A percentile compares a stretch with the other conserved stretches of the same genome.
Conservation (phyloP, 1,139 yeast genomes). For the Pichia sp. region DNA sequence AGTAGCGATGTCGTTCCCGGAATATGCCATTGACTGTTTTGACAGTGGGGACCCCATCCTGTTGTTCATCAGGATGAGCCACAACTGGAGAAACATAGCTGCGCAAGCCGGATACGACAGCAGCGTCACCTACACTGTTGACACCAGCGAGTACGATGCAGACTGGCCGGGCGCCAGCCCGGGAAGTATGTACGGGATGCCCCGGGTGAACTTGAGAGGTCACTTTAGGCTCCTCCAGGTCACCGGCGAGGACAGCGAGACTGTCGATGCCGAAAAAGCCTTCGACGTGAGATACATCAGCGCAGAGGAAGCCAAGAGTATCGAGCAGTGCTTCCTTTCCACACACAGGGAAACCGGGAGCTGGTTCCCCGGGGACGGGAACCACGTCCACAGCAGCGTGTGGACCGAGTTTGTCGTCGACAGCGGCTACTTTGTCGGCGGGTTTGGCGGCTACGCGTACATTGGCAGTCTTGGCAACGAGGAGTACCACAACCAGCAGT, state of each 20-base stretch:
- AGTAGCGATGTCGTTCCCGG: slow-evolving; percentile 29
- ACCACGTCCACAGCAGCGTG: slow-evolving; percentile 50
- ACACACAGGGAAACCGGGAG: slow-evolving; percentile 65
- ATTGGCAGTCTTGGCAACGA: slow-evolving; percentile 65
- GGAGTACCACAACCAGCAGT: slow-evolving; percentile 28
- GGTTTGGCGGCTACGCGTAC: slow-evolving; percentile 73
- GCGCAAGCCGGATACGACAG: not conserved
- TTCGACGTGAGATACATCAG: slow-evolving; percentile 4
- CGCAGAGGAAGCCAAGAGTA: not conserved
- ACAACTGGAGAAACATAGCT: slow-evolving; percentile 5
- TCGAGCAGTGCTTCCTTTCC: slow-evolving; percentile 44
- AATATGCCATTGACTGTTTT: slow-evolving; percentile 73
- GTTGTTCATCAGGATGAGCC: slow-evolving; percentile 52
- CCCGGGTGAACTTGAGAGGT: slow-evolving; percentile 61
- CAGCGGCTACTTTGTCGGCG: slow-evolving; percentile 64
- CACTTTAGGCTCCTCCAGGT: slow-evolving; percentile 32
- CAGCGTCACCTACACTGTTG: slow-evolving; percentile 5
- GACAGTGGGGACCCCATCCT: slow-evolving; percentile 65
- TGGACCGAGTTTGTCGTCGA: slow-evolving; percentile 63
- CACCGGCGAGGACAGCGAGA: not conserved
- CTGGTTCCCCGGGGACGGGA: slow-evolving; percentile 62
- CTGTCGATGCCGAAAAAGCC: not conserved
- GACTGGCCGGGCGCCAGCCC: slow-evolving; percentile 53
- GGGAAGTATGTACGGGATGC: slow-evolving; percentile 61
- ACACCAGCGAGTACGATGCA: slow-evolving; percentile 32